Base-by-base conservation (phyloP, 805 yeast species). In the Starmerella scarabaei region DNA sequence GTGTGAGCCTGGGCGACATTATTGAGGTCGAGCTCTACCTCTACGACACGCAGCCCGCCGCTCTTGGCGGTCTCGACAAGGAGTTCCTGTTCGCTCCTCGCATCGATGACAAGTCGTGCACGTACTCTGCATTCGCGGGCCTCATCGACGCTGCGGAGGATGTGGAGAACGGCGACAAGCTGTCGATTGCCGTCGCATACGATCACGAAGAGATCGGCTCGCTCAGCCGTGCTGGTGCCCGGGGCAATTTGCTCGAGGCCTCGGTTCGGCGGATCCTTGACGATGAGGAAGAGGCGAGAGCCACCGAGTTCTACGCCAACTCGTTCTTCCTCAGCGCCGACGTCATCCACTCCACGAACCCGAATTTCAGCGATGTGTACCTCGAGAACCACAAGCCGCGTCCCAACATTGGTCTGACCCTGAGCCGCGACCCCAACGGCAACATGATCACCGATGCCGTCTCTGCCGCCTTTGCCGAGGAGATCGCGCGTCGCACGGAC, bases 131-230 rank as follows among this genome's bases (percentile, higher is more conserved):
- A 8, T 57, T 78, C 41, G 57, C 65, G 36, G 75, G 80, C 0
- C 63, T 83, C 43, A 60, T 80, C 35, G 71, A 69, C 47, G 63
- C 61, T 29, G 55, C 72, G 7, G 55, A 47, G 16, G 57, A 60
- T 34, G 51, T 55, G 21, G 66, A 62, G 37, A 47, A 52, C 21
- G 42, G 57, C 37, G 41, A 42, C 33, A 40, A 53, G 26, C 50
- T 63, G 35, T 65, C 75, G 21, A 57, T 76, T 36, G 80, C 75
- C 2, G 76, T 77, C 2, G 66, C 80, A 40, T 81, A 73, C 52
- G 93, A 84, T 53, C 74, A 79, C 56, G 94, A 83, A 61, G 94
- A 83, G 61, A 71, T 83, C 41, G 94, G 94, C 8, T 77, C 88
- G 5, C 69, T 74, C 27, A 68, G 84, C 4, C 72, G 88, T 59